Percentiles rank a stretch among this genome's conserved stretches.
phyloP scores from a whole-genome alignment of 169 alveolate species.

The Plasmodium knowlesi region DNA sequence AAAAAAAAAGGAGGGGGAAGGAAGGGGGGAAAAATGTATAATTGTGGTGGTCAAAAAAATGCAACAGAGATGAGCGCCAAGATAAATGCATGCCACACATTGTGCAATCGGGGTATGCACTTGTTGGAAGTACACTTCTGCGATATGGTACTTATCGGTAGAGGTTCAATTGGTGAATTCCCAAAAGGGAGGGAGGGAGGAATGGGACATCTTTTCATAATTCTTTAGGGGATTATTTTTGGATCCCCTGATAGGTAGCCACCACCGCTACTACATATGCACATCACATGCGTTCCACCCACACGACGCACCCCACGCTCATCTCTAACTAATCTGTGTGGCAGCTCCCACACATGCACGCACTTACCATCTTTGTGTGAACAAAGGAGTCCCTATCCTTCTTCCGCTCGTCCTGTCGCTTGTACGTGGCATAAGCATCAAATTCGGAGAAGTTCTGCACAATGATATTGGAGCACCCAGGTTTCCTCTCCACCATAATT shows the following conservation, averaged over 20 bases:
- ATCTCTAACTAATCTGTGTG: too few relatives aligned
- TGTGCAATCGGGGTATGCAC: too few relatives aligned
- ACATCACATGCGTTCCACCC: background rate
- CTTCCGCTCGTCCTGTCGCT: conserved; percentile 32
- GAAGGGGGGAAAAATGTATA: background rate
- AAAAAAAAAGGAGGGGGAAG: background rate
- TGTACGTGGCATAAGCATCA: conserved; percentile 70
- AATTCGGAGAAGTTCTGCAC: conserved; percentile 72
- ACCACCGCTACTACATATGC: background rate
- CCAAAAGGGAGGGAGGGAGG: background rate
- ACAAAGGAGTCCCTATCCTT: conserved; percentile 42
- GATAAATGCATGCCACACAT: too few relatives aligned
- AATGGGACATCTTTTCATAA: background rate
- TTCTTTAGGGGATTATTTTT: background rate
- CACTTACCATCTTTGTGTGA: conserved; percentile 68
- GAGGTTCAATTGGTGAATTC: too few relatives aligned
- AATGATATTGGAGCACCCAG: conserved; percentile 65
- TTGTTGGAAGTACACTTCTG: too few relatives aligned
- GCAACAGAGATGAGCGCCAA: too few relatives aligned
- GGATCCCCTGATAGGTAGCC: background rate
- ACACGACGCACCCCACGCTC: too few relatives aligned
- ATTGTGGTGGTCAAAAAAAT: background rate
- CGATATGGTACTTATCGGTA: too few relatives aligned
- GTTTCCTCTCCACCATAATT: conserved; percentile 73
- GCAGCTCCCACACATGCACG: background rate